These are phyloP conservation scores for Coniochaeta sp. DNA, from an alignment of 2,329 filamentous ascomycete genomes.

Conservation along the genomic window DNA sequence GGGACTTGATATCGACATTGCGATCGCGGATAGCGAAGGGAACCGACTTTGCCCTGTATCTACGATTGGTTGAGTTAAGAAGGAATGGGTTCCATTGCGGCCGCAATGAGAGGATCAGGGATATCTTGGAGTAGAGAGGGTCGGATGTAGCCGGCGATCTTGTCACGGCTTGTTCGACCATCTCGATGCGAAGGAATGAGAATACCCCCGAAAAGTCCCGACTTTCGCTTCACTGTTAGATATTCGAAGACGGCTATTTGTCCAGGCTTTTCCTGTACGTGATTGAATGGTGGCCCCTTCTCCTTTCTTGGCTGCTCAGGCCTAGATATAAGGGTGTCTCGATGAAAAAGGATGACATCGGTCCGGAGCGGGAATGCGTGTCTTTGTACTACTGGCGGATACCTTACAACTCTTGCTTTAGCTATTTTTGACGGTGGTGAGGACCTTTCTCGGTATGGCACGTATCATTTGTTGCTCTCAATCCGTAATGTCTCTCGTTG, in stretches of 20 bases:
- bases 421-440: not conserved
- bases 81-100: not conserved
- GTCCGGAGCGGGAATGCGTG: not conserved
- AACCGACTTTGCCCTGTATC: not conserved
- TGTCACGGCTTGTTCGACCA: not conserved
- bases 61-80: not conserved
- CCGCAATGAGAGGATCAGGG: not conserved
- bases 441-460: not conserved
- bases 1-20: not conserved
- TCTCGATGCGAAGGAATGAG: not conserved
- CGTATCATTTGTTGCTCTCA: not conserved
- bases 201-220: not conserved
- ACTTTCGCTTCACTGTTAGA: not conserved
- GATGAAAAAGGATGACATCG: not conserved
- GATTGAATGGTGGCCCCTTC: too few relatives aligned
- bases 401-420: not conserved
- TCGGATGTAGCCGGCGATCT: not conserved
- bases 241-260: not conserved
- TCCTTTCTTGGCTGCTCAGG: too few relatives aligned
- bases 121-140: not conserved
- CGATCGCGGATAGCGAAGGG: not conserved
- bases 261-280: not conserved
- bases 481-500: not conserved
- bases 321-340: too few relatives aligned
- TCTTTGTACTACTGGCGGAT: not conserved